phyloP scores from a whole-genome alignment of 192 early-diverging fungal genomes.

The Linnemannia zychae region DNA sequence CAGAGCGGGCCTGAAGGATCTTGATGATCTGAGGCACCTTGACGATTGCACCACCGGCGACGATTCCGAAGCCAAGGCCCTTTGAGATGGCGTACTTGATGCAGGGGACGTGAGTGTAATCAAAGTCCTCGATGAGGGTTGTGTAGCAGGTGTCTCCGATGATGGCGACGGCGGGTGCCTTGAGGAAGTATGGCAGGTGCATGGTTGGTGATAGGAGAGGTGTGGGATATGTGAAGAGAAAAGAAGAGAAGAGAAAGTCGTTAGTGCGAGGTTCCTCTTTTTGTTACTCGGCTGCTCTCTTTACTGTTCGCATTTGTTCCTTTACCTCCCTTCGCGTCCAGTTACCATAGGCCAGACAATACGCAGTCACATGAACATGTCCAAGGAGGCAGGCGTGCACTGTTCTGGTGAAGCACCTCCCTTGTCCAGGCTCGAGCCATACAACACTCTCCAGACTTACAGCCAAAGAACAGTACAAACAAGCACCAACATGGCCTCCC shows the following conservation, averaged over 20 bases:
- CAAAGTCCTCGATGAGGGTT: conserved; percentile 79
- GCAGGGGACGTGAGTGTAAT: conserved; percentile 77
- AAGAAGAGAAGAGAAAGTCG: not conserved
- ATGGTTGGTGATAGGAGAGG: conserved; percentile 32
- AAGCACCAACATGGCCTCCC: conserved; percentile 23
- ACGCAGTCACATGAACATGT: not conserved
- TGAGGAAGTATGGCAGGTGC: conserved; percentile 73
- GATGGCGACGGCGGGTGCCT: conserved; percentile 74
- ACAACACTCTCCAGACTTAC: too few relatives aligned
- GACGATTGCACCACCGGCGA: conserved; percentile 91
- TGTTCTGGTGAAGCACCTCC: not conserved
- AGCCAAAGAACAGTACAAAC: not conserved
- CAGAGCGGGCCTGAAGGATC: conserved; percentile 78
- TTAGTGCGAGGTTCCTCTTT: not conserved
- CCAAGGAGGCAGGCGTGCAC: not conserved
- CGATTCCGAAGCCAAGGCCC: conserved; percentile 93
- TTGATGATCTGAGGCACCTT: conserved; percentile 98
- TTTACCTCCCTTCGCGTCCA: not conserved
- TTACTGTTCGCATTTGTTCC: not conserved
- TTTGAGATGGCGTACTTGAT: conserved; percentile 89
- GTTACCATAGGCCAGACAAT: not conserved
- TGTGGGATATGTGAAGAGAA: not conserved
- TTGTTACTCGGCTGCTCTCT: not conserved
- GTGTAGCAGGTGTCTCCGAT: conserved; percentile 87
- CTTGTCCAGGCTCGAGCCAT: not conserved